Base-by-base conservation (phyloP, 2,329 filamentous ascomycete species). In the Westerdykella sp. region DNA sequence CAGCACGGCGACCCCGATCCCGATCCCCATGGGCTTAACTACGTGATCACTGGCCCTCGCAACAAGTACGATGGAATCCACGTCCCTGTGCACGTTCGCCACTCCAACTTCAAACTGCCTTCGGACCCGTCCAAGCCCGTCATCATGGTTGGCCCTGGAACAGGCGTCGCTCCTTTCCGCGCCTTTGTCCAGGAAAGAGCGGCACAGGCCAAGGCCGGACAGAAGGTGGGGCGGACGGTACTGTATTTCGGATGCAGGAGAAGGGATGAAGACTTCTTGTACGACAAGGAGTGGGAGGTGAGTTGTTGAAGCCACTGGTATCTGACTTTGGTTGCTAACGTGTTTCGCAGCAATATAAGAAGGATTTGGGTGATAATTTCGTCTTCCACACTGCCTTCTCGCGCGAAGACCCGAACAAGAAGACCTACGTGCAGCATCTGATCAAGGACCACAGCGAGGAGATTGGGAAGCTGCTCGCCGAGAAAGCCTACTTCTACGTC, bases 21-120 rank as follows among this genome's bases (percentile, higher is more conserved):
- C 25, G 84, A 88, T 62, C 81, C 87, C 21, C 87, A 93, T 59
- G 87, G 89, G 42, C 73, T 91, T 46, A 88, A 83, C 43, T 98
- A 97, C 68, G 79, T 88, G 44, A 85, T 97, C 55, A 84, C 71
- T 39, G 93, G 93, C 11, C 93, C 93, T 13, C 81, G 93, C 60
- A 95, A 95, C 77, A 97, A 95, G 72, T 98, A 97, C 69, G 87
- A 95, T 59, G 91, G 91, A 48, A 84, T 96, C 47, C 90, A 94
- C 62, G 84, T 97, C 18, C 93, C 93, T 3, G 87, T 98, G 12
- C 93, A 98, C 64, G 83, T 98, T 46, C 87, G 93, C 52, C 91
- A 96, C 72, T 97, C 93, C 52, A 98, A 97, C 75, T 98, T 98
- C 80, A 97, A 97, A 75, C 80, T 98, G 23, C 93, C 93, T 7